These are phyloP conservation scores for Pontederia crassipes DNA, from an alignment of 176 grass and related monocot genomes.

Conservation along the genomic window DNA sequence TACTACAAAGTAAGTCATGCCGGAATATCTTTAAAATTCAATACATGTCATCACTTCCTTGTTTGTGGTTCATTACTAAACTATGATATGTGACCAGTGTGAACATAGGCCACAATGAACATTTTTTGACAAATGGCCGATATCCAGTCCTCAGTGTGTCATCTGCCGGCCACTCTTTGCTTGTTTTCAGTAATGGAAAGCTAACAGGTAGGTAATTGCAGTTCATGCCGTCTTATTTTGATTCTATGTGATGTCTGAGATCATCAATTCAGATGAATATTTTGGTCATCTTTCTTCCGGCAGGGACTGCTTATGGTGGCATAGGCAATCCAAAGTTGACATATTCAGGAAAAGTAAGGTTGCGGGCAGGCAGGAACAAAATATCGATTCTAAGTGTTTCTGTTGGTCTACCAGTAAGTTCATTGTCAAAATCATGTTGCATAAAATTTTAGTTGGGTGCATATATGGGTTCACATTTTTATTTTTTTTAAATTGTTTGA, in stretches of 20 bases:
- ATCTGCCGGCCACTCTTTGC: conserved; percentile 70
- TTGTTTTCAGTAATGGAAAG: conserved; percentile 77
- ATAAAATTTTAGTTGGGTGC: neutral
- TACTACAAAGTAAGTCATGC: conserved; percentile 39
- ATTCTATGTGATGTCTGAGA: no score
- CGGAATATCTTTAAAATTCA: no score
- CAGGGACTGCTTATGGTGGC: conserved; percentile 50
- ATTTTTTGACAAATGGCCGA: conserved; percentile 46
- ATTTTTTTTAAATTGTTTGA: neutral
- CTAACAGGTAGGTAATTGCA: conserved; percentile 14
- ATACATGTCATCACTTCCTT: conserved; percentile 20
- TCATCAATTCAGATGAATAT: no score
- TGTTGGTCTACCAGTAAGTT: conserved; percentile 74
- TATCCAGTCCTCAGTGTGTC: conserved; percentile 51
- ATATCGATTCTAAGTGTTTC: conserved; percentile 83
- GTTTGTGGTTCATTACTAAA: neutral
- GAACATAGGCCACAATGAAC: conserved; percentile 45
- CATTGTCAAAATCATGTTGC: neutral
- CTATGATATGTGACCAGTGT: conserved; percentile 31
- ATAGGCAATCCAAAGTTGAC: conserved; percentile 44
- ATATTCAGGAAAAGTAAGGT: conserved; percentile 41
- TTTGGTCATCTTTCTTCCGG: no score
- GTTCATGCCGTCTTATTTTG: no score
- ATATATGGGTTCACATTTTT: neutral
- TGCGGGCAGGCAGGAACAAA: conserved; percentile 85